Conservation (phyloP, 2,329 filamentous ascomycete species). For the Purpureocillium takamizusanense region DNA sequence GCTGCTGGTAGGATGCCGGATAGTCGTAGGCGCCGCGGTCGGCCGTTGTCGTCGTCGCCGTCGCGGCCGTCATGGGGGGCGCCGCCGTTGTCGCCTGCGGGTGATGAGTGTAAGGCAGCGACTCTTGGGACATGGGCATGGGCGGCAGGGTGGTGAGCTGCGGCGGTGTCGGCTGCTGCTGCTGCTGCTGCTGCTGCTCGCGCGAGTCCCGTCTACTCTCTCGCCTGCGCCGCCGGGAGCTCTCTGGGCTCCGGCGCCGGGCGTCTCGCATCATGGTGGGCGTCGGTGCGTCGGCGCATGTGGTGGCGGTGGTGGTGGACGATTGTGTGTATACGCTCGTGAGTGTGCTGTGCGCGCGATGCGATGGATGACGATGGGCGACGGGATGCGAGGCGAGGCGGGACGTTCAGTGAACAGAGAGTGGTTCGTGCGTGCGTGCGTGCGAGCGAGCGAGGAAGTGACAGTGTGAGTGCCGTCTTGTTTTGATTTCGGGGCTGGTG, state of each 20-base stretch:
- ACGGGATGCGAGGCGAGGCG: too few species aligned
- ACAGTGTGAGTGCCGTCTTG: background rate
- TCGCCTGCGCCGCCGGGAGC: conserved; percentile 39
- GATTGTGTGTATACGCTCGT: background rate
- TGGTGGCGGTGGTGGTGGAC: conserved; percentile 2
- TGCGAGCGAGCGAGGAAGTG: too few species aligned
- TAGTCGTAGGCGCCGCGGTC: conserved; percentile 1
- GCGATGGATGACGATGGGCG: too few species aligned
- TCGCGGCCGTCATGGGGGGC: background rate
- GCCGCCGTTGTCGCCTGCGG: background rate
- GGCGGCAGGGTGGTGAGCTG: conserved; percentile 11
- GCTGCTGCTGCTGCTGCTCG: conserved; percentile 12
- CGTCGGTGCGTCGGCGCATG: conserved; percentile 13
- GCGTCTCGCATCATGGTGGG: conserved; percentile 43
- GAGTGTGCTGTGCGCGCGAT: background rate
- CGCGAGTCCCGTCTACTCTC: conserved; percentile 21
- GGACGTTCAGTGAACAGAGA: too few species aligned
- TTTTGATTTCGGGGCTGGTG: conserved; percentile 1
- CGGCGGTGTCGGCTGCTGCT: too few species aligned
- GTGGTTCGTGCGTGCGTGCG: too few species aligned
- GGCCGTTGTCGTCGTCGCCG: background rate
- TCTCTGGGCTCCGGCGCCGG: conserved; percentile 47
- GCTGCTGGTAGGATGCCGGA: conserved; percentile 9
- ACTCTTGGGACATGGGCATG: conserved; percentile 7
- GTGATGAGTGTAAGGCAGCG: background rate